Evolutionary conservation across 1,284 basidiomycete species (phyloP).

Genomic region (Puccinia triticina): DNA sequence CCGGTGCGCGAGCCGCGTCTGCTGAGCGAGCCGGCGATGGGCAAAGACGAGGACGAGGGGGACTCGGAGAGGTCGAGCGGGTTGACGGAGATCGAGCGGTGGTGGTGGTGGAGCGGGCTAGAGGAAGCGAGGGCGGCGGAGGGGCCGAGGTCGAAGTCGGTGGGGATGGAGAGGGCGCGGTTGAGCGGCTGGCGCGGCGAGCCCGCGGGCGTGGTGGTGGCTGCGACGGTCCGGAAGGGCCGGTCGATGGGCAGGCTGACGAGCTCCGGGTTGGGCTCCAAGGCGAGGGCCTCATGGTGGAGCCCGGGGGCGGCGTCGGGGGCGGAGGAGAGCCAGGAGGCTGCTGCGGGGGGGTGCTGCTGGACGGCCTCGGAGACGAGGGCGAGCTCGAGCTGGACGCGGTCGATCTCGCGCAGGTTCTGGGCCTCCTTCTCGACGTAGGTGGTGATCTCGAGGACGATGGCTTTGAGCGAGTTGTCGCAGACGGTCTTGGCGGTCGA

Average conservation of each 20-base stretch:
- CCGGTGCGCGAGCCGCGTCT: conserved; percentile 41
- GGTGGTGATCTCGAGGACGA: conserved; percentile 86
- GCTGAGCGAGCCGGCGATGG: conserved; percentile 24
- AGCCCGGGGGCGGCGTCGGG: conserved; percentile 52
- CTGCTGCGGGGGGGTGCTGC: too few species aligned
- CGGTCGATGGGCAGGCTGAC: conserved; percentile 16
- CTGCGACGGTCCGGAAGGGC: conserved; percentile 35
- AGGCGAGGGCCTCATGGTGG: neutral
- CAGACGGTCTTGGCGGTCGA: conserved; percentile 92
- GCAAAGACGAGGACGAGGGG: conserved; percentile 22
- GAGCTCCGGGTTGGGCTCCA: conserved; percentile 20
- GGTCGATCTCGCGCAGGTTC: conserved; percentile 69
- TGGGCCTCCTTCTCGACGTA: conserved; percentile 85
- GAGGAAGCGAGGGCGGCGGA: too few species aligned
- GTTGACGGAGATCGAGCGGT: conserved; percentile 39
- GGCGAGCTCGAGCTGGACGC: conserved; percentile 69
- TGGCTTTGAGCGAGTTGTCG: conserved; percentile 88
- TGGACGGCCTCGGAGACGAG: conserved; percentile 60
- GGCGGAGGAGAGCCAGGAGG: conserved; percentile 57
- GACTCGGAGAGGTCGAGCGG: conserved; percentile 30
- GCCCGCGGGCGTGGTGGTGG: conserved; percentile 36
- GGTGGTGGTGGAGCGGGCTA: conserved; percentile 40
- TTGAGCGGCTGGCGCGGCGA: conserved; percentile 39
- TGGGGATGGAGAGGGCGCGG: conserved; percentile 44
- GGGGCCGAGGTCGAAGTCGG: conserved; percentile 25